Evolutionary conservation across 208 protist species (phyloP).

Genomic region (Wallacemonas sp.): DNA sequence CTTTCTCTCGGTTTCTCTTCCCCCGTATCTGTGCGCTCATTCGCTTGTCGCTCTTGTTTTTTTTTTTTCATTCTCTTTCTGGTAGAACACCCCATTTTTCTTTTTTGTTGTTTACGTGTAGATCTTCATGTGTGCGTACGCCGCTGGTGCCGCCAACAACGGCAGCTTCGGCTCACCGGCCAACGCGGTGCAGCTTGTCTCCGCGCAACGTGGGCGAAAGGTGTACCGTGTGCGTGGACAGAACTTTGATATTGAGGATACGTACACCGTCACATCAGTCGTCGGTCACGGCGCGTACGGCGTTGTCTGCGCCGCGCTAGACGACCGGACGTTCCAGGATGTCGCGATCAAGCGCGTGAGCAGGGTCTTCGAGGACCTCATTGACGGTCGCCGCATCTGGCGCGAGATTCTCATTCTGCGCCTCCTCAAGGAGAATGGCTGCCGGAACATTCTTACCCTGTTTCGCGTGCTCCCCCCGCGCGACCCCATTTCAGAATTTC

Average conservation of each 20-base stretch:
- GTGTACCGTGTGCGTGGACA: conserved; percentile 85
- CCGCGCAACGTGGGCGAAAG: conserved; percentile 80
- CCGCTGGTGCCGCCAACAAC: conserved; percentile 17
- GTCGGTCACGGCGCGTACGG: conserved; percentile 91
- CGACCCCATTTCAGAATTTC: conserved; percentile 71
- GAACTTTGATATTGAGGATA: conserved; percentile 86
- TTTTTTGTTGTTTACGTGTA: conserved; percentile 16
- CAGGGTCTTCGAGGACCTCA: conserved; percentile 94
- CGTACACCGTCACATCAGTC: conserved; percentile 85
- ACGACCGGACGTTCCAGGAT: conserved; percentile 73
- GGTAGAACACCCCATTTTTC: not conserved
- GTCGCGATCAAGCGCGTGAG: conserved; percentile 98
- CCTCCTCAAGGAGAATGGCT: conserved; percentile 89
- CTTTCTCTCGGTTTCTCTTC: too few species aligned
- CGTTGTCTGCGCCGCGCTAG: conserved; percentile 82
- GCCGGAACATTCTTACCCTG: conserved; percentile 92
- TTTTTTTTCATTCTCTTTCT: conserved; percentile 15
- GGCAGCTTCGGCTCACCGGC: conserved; percentile 41
- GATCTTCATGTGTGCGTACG: conserved; percentile 11
- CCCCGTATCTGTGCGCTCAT: too few species aligned
- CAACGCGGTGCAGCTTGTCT: conserved; percentile 67
- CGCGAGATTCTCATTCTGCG: conserved; percentile 96
- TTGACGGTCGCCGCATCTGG: conserved; percentile 96
- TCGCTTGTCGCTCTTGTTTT: not conserved
- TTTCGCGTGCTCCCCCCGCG: conserved; percentile 70